Conservation (phyloP, 2,329 filamentous ascomycete genomes). For the Metarhizium sp. region DNA sequence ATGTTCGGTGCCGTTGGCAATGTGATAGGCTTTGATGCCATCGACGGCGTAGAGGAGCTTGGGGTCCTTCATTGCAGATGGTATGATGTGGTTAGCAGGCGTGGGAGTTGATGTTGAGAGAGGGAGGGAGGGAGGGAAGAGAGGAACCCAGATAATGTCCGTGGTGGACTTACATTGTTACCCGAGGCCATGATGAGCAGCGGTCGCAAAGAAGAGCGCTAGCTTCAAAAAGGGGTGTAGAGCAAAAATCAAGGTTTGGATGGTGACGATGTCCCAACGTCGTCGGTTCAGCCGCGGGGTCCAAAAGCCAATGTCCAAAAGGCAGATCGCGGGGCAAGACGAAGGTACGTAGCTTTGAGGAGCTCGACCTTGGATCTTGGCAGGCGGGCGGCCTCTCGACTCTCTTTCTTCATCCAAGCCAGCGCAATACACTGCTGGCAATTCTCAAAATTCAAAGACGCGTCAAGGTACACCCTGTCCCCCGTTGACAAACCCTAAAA, state of each 20-base stretch:
- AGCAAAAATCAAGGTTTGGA: constrained; percentile 1
- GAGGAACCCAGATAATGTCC: not conserved
- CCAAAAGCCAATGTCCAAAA: not conserved
- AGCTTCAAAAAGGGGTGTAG: constrained; percentile 7
- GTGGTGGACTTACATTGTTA: constrained; percentile 18
- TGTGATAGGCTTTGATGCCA: constrained; percentile 84
- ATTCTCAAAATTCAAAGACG: no score
- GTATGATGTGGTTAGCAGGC: not conserved
- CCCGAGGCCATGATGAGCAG: constrained; percentile 18
- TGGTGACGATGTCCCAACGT: not conserved
- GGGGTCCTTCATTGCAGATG: constrained; percentile 34
- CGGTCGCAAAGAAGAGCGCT: not conserved
- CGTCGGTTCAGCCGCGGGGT: not conserved
- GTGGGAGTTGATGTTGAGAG: not conserved
- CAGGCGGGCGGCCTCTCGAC: not conserved
- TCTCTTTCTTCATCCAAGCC: no score
- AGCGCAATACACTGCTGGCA: no score
- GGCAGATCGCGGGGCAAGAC: not conserved
- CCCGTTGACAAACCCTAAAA: not conserved
- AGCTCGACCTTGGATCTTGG: not conserved
- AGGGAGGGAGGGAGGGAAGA: not conserved
- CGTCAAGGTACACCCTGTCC: not conserved
- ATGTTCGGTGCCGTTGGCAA: constrained; percentile 78
- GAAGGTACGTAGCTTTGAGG: no score
- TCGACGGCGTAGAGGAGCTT: constrained; percentile 64